A percentile compares a stretch with the other conserved stretches of the same genome.
Evolutionary conservation across 202 grass and related monocot species (phyloP).

Genomic region (Alloteropsis angusta): DNA sequence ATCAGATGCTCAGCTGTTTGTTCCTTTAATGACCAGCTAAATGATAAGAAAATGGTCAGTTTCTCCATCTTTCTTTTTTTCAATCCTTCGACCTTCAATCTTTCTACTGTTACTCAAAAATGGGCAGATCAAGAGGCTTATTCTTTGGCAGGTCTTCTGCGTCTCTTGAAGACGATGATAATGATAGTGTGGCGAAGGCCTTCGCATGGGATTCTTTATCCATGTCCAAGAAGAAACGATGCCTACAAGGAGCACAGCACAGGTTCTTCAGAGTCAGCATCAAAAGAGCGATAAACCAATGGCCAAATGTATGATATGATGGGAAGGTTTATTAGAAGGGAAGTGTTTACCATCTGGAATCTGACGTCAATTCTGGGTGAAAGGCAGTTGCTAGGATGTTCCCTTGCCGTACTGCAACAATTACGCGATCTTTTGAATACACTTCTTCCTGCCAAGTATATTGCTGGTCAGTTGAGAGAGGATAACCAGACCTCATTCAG

Average conservation of each 20-base stretch:
- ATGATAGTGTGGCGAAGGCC: constrained; percentile 13
- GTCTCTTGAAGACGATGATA: constrained; percentile 23
- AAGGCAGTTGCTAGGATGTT: constrained; percentile 88
- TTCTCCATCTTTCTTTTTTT: constrained; percentile 10
- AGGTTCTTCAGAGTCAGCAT: background rate
- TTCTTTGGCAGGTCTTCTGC: constrained; percentile 12
- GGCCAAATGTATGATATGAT: background rate
- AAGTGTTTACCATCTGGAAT: constrained; percentile 66
- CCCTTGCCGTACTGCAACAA: constrained; percentile 82
- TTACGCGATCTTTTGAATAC: constrained; percentile 59
- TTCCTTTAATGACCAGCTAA: background rate
- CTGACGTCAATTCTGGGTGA: constrained; percentile 90
- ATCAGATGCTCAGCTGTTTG: background rate
- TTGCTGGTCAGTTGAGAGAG: background rate
- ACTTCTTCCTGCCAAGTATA: constrained; percentile 48
- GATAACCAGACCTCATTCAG: background rate
- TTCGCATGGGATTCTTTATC: constrained; percentile 55
- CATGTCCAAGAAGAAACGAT: constrained; percentile 77
- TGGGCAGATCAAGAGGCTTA: constrained; percentile 59
- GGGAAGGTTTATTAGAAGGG: background rate
- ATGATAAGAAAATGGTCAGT: constrained; percentile 1
- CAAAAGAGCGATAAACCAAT: background rate
- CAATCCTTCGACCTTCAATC: background rate
- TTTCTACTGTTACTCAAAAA: constrained; percentile 51
- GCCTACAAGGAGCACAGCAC: constrained; percentile 30